Evolutionary conservation across 371 early-diverging fungal genomes (phyloP), one percentile per base, ranked within the genome.

Genomic region (Saksenaea oblongispora): DNA sequence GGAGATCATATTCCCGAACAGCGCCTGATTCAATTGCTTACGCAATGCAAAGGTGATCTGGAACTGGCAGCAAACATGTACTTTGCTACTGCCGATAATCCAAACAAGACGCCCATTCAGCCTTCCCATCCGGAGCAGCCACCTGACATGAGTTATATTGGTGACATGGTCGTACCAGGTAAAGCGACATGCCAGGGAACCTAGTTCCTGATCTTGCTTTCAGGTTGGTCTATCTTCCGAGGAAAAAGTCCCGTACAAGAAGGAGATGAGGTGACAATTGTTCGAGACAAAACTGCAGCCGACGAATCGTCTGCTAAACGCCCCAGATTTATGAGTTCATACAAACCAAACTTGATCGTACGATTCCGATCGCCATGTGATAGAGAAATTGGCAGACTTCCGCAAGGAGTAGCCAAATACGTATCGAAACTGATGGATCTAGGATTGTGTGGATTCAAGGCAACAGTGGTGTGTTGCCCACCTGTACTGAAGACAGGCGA

Each of bases 351-450:
- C 67, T 76, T 70, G 53, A 80, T 86, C 56, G 87, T 86, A 5
- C 82, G 87, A 14, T 82, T 86, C 44, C 69, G 74, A 8, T 73
- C 71, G 9, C 15, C n/a, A 17, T n/a, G 56, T 4, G 72, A 70
- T 24, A 27, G 56, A 24, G 84, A 84, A 55, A 63, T 86, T 24
- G 87, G 87, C 26, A 64, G 87, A 14, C 34, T 86, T 2, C 75
- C 79, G 9, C 70, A 65, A 15, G 83, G 79, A 0, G 75, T 75
- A 1, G 67, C 83, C 0, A 69, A 74, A 11, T 83, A 78, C 74
- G 72, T 84, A 1, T 70, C 84, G 1, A 74, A 74, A 24, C 54
- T 86, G 14, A 36, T 86, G 37, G 87, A 86, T 64, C 76, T 76
- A 24, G 65, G 72, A 0, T 56, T 82, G 1, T 83, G 82, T 55